These are phyloP conservation scores for Lepidium aucheri DNA, from an alignment of 345 rosid species.

Conservation along the genomic window DNA sequence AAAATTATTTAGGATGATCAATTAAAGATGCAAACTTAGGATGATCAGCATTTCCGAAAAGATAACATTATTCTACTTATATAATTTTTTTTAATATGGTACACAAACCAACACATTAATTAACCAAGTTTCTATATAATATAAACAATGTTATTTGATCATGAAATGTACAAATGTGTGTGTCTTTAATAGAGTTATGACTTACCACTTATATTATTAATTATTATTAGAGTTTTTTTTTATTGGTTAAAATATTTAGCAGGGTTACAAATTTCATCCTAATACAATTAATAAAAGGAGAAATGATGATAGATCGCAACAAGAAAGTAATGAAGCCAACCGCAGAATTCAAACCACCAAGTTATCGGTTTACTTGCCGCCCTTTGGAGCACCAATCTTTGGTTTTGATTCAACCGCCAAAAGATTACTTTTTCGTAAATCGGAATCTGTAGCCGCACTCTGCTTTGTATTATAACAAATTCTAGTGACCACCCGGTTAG, in stretches of 20 bases:
- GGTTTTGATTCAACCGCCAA: conserved; percentile 8
- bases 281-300: not conserved
- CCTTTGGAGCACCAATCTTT: not conserved
- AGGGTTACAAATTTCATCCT: not conserved
- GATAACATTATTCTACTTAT: no score
- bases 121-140: no score
- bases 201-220: no score
- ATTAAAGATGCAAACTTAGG: no score
- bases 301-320: not conserved
- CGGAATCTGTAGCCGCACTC: not conserved
- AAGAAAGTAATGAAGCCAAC: not conserved
- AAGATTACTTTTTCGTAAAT: conserved; percentile 2
- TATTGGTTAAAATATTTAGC: conserved; percentile 1
- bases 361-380: not conserved
- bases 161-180: no score
- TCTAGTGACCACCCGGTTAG: not conserved
- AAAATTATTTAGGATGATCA: no score
- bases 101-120: no score
- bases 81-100: no score
- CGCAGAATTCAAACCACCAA: no score
- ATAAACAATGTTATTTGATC: no score
- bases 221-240: not conserved
- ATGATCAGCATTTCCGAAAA: no score
- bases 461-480: not conserved
- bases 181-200: no score